Conservation (phyloP, 306 rosid species). For the Prunus fruticosa region DNA sequence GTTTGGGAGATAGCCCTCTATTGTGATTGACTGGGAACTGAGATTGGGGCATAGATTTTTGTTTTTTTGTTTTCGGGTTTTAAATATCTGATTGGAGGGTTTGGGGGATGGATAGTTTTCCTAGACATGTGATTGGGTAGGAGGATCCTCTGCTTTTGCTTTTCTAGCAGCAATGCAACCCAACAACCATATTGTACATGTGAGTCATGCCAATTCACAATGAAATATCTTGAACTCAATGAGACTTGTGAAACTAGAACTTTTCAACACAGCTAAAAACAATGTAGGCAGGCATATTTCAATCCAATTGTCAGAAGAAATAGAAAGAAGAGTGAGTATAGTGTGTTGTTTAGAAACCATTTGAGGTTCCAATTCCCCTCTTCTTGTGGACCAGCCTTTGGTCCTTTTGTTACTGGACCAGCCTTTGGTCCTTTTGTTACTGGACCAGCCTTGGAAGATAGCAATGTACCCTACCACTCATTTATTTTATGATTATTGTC, state of each 20-base stretch:
- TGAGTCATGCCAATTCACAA: background rate
- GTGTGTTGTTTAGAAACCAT: too few species aligned
- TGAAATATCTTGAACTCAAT: background rate
- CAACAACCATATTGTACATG: background rate
- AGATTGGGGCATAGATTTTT: background rate
- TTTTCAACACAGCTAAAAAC: background rate
- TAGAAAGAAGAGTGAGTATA: background rate
- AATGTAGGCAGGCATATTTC: background rate
- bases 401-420: too few species aligned
- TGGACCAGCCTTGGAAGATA: too few species aligned
- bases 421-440: too few species aligned
- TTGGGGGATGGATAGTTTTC: background rate
- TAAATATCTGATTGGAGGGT: background rate
- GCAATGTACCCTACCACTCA: too few species aligned
- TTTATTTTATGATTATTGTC: too few species aligned
- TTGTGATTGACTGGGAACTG: background rate
- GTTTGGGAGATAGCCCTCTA: background rate
- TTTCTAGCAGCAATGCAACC: background rate
- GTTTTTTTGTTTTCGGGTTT: background rate
- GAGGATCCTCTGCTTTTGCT: background rate
- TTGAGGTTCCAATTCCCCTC: background rate
- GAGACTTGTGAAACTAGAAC: background rate
- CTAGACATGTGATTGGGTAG: slow-evolving; percentile 4
- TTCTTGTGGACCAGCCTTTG: background rate
- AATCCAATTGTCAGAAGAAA: background rate